Evolutionary conservation across 139 green algal species (phyloP), one percentile per base, ranked within the genome.

Genomic region (Chlamydomonas asymmetrica): DNA sequence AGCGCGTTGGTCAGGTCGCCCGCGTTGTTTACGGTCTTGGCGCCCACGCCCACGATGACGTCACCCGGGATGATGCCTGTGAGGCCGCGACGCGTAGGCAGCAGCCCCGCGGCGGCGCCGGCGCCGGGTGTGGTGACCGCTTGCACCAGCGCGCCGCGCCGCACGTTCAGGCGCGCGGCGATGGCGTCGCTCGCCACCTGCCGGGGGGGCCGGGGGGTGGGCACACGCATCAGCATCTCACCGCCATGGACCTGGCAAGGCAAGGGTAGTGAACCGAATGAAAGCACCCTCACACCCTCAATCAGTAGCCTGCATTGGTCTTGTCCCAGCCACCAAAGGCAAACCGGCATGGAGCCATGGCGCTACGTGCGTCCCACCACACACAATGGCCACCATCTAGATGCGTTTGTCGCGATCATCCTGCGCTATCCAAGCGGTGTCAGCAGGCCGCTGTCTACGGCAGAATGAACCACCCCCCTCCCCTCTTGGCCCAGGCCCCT

Each of bases 51-150:
- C 59, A 63, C 43, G 59, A 77, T 77, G 16, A 77, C 71, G 41
- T 77, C 71, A 6, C 71, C 71, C 69, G 71, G 3, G 39, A 82
- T 59, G 45, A 87, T 87, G 45, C 81, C 81, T 13, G 57, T 52
- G 4, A 87, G 66, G 2, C 62, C 72, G 23, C 81, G 71, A 3
- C 81, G 75, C 13, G 81, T 85, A 43, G 80, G 50, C 69, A 85
- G 80, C 56, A 85, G 74, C 22, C 80, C 80, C 22, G 80, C 80
- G 57, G 62, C 66, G 20, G 75, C 62, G 22, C 23, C 80, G 2
- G 74, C 62, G 29, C 80, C 63, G 22, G 63, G 74, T 6, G 63
- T 23, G 0, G 41, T 40, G 8, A 82, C 45, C 7, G 23, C 39
- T 74, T 85, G 80, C 13, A 81, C 20, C 25, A 82, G 63, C 40